phyloP scores from a whole-genome alignment of 495 filamentous ascomycete species.

The Penicillium atrosanguineum region DNA sequence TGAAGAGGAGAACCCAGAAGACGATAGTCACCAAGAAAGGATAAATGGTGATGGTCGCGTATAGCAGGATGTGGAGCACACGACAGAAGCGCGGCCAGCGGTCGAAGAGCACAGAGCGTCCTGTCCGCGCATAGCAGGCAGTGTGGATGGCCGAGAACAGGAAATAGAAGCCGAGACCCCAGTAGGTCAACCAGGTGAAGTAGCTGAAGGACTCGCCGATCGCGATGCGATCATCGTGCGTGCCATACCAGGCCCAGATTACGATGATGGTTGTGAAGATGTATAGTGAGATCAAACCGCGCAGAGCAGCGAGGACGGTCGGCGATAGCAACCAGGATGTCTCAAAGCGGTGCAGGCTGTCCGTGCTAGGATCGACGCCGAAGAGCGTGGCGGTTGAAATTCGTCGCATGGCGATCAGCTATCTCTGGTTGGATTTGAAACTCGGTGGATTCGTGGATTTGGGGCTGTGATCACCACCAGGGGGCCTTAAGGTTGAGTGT shows the following conservation, averaged over 20 bases:
- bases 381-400: constrained; percentile 22
- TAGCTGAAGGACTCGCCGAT: constrained; percentile 63
- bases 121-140: constrained; percentile 56
- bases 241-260: constrained; percentile 59
- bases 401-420: constrained; percentile 15
- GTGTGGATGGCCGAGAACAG: constrained; percentile 63
- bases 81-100: constrained; percentile 62
- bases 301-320: constrained; percentile 52
- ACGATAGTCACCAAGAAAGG: constrained; percentile 68
- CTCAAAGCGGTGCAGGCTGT: constrained; percentile 62
- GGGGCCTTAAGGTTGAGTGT: neutral
- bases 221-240: constrained; percentile 37
- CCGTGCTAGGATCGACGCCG: constrained; percentile 41
- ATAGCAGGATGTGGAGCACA: constrained; percentile 62
- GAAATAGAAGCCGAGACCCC: constrained; percentile 79
- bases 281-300: constrained; percentile 65
- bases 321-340: constrained; percentile 79
- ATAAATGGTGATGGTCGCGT: constrained; percentile 62
- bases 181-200: constrained; percentile 79
- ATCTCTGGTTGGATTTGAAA: neutral
- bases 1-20: constrained; percentile 47
- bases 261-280: constrained; percentile 68
- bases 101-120: constrained; percentile 55
- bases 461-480: neutral
- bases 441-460: neutral